Conservation (phyloP, 2,329 filamentous ascomycete genomes). For the Chaetoscypha palmicola region DNA sequence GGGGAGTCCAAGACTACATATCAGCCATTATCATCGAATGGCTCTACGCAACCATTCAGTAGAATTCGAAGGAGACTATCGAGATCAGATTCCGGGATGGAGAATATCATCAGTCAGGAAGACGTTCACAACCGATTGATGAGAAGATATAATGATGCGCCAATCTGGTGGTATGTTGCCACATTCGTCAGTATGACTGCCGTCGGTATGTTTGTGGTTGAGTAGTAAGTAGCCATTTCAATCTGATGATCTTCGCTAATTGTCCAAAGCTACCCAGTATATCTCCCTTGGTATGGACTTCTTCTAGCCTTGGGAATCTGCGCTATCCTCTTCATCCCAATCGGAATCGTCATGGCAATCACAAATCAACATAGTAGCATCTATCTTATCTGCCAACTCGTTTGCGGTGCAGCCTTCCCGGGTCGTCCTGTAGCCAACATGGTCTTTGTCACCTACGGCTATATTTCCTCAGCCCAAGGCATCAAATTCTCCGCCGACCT, state of each 20-base stretch:
- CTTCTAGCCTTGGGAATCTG: slow-evolving; percentile 73
- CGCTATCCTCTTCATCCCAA: slow-evolving; percentile 77
- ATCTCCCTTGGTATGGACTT: slow-evolving; percentile 81
- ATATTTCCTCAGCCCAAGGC: slow-evolving; percentile 81
- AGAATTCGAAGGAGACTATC: slow-evolving; percentile 12
- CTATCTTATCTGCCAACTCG: slow-evolving; percentile 78
- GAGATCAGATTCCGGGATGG: slow-evolving; percentile 36
- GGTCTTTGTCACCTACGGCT: slow-evolving; percentile 89
- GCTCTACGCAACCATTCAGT: slow-evolving; percentile 9
- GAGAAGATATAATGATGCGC: slow-evolving; percentile 74
- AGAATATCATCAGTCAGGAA: slow-evolving; percentile 58
- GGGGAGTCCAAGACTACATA: slow-evolving; percentile 46
- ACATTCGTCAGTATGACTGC: slow-evolving; percentile 71
- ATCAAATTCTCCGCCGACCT: slow-evolving; percentile 84
- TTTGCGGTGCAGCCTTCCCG: slow-evolving; percentile 75
- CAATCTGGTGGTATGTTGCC: slow-evolving; percentile 70
- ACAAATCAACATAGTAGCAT: slow-evolving; percentile 85
- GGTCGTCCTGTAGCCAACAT: slow-evolving; percentile 85
- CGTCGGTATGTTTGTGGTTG: slow-evolving; percentile 76
- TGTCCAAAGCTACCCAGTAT: slow-evolving; percentile 61
- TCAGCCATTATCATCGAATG: slow-evolving; percentile 37
- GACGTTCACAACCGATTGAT: slow-evolving; percentile 82
- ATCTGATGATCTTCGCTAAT: slow-evolving; percentile 15
- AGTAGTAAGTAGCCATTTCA: slow-evolving; percentile 55
- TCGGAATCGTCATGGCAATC: slow-evolving; percentile 88